These are phyloP conservation scores for Geotrichum klebahnii DNA, from an alignment of 1,139 yeast species.

Conservation along the genomic window DNA sequence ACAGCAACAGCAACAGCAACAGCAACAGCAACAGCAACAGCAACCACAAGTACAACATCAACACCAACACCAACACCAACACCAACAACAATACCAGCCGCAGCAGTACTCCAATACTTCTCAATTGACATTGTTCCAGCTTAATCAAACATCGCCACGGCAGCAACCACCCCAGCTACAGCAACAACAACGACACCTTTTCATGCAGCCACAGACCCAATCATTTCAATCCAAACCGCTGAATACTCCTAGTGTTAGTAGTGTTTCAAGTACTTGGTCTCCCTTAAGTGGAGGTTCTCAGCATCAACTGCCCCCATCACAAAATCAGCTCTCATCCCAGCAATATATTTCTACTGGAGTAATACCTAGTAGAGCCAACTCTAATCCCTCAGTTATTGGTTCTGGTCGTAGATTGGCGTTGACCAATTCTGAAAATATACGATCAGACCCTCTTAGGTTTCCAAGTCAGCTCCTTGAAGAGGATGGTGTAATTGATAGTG, in stretches of 20 bases:
- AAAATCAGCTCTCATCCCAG: conserved; percentile 5
- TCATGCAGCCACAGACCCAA: background rate
- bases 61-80: conserved; percentile 1
- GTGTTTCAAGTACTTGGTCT: conserved; percentile 6
- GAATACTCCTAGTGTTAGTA: background rate
- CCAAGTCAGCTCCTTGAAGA: conserved; percentile 2
- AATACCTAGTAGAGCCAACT: conserved; percentile 6
- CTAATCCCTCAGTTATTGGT: conserved; percentile 7
- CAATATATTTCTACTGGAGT: background rate
- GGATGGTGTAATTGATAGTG: conserved; percentile 29
- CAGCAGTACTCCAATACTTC: no score
- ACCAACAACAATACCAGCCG: background rate
- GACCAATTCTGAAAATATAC: background rate
- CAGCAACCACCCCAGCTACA: no score
- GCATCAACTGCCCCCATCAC: conserved; percentile 4
- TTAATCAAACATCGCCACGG: no score
- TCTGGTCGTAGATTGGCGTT: background rate
- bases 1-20: conserved; percentile 1
- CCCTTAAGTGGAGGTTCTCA: conserved; percentile 4
- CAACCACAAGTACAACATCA: conserved; percentile 11
- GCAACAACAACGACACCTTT: no score
- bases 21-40: conserved; percentile 20
- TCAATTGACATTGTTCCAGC: no score
- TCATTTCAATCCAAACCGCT: background rate
- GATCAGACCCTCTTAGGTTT: background rate